These are phyloP conservation scores for Citrus unshiu DNA, from an alignment of 345 rosid species.

Conservation along the genomic window DNA sequence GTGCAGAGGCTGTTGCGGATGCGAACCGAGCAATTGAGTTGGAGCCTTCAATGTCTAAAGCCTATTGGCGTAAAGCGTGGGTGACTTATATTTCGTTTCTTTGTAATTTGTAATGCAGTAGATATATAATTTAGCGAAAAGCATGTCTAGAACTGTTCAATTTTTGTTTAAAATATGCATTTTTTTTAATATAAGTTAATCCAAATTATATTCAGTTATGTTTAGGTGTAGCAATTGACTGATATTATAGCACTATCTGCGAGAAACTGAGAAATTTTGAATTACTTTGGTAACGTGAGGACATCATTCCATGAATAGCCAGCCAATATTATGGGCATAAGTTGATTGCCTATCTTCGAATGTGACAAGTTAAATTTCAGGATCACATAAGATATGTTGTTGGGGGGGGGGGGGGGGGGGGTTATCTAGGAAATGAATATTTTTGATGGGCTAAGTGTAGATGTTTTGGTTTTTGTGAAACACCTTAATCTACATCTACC, in stretches of 20 bases:
- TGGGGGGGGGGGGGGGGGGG: too few species aligned
- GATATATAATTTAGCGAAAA: background rate
- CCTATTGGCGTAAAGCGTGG: constrained; percentile 85
- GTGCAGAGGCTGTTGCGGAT: constrained; percentile 85
- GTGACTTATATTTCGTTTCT: constrained; percentile 6
- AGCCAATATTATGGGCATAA: background rate
- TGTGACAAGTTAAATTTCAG: background rate
- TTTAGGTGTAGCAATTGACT: background rate
- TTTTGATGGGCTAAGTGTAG: background rate
- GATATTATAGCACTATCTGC: background rate
- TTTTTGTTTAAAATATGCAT: background rate
- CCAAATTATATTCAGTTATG: background rate
- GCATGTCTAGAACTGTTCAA: background rate
- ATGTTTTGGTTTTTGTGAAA: background rate
- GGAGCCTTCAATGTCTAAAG: constrained; percentile 66
- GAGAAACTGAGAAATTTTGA: background rate
- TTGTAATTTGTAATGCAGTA: background rate
- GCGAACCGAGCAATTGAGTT: constrained; percentile 71
- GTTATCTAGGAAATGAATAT: background rate
- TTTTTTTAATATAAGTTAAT: background rate
- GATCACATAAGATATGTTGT: background rate
- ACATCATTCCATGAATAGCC: background rate
- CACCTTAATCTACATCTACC: background rate
- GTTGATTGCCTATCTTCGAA: too few species aligned
- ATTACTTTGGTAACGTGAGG: background rate